Evolutionary conservation across 2,329 filamentous ascomycete genomes (phyloP), one percentile per base, ranked within the genome.

Genomic region (Fusarium citri): DNA sequence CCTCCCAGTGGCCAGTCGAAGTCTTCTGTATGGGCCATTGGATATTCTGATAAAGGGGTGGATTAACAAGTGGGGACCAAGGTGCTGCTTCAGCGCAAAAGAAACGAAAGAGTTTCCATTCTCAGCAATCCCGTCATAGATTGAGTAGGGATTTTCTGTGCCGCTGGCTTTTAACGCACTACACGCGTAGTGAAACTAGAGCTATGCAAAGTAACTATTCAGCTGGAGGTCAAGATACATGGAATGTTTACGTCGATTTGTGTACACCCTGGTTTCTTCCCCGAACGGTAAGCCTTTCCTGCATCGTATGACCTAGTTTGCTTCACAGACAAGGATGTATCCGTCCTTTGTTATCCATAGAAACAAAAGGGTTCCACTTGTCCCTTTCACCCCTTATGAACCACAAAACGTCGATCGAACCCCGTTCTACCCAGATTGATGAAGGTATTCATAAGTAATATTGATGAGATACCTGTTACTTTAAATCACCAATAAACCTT

Each of bases 271-370:
- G 23, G 49, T 9, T 42, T 14, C 25, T 9, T 41, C 8, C 18
- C 23, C 5, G 18, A 53, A 37, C 12, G 5, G 23, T 15, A 9
- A 41, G 16, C 25, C 2, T 20, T 26, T 42, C 31, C 12, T 28
- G 1, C 15, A 18, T 40, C 23, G 30, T 50, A 50, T 50, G 47
- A 50, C 22, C 22, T 10, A 12, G 15, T 9, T 7, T 37, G 18
- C 12, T 25, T 15, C 4, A 28, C 26, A 48, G 22, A 4, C 42
- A 47, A 55, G 68, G 62, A 40, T 72, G 72, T 69, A 72, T 64
- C 62, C 55, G 41, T 26, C 63, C 49, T 30, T 37, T 10, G 34
- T 31, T 47, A 5, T 67, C 57, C 67, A 49, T 71, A 23, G 11
- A 2, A 16, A 5, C 18, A 18, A 11, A 37, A 12, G 28, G 15